Evolutionary conservation across 805 yeast genomes (phyloP), one percentile per base, ranked within the genome.

Genomic region (Grigorovia transvaalensis): DNA sequence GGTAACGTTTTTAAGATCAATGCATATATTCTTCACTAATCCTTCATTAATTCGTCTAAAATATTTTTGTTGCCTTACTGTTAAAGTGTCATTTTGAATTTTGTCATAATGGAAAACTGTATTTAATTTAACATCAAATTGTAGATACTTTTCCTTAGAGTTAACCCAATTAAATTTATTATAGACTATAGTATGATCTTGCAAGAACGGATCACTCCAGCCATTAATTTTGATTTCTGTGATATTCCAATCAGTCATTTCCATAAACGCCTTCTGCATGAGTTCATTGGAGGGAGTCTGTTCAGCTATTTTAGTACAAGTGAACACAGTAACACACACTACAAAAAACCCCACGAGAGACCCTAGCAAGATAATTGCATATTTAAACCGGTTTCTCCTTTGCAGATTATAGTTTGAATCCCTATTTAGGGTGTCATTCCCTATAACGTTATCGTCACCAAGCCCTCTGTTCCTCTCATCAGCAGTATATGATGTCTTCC

Each of bases 191-290:
- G 17, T 7, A 38, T 13, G 9, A 2, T 38, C 17, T 15, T 15
- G 9, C n/a, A n/a, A 13, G 17, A 15, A 15, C 2, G 42, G 42
- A n/a, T 38, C 42, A 38, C 42, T 57, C 70, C 70, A 66, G 1
- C 69, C 70, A 43, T 64, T 66, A 9, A 65, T 44, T 29, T 56
- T 57, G 9, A 65, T 48, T 13, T 56, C 57, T 1, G 50, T 45
- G 3, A 66, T 42, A 30, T 62, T 43, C 20, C 61, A 52, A 20
- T 60, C 51, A 2, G 70, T 59, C 12, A 64, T 55, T 2, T 54
- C 50, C 4, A 54, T 15, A 2, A 59, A 47, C 43, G 52, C 55
- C 9, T 53, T 46, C 44, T 59, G 59, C 6, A 63, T 49, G 12
- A 47, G 58, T 13, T 62, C 60, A 9, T 46, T 19, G 13, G 40